Evolutionary conservation across 2,329 filamentous ascomycete species (phyloP).

Genomic region (Aspergillus flavus): DNA sequence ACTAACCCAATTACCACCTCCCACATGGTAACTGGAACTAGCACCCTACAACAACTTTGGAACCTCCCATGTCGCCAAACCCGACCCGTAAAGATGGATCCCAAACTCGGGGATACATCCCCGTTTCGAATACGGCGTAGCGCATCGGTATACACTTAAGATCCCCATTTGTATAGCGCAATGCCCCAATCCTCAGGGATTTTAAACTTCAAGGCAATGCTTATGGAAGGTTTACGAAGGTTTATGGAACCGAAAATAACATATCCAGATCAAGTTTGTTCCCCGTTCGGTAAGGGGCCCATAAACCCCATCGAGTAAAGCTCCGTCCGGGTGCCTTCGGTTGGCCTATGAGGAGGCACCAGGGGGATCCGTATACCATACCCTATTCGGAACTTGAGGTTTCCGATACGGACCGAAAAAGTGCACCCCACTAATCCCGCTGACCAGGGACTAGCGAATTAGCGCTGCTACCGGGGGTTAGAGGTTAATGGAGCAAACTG

Average conservation of each 20-base stretch:
- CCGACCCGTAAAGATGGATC: not conserved
- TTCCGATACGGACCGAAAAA: not conserved
- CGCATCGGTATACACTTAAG: not conserved
- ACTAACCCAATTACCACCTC: not conserved
- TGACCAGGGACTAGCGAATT: slow-evolving; percentile 1
- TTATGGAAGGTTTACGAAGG: not conserved
- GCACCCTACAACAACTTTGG: not conserved
- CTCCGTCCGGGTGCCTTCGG: not conserved
- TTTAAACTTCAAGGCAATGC: not conserved
- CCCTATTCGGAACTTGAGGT: not conserved
- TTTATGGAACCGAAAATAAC: not conserved
- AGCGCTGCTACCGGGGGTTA: slow-evolving; percentile 8
- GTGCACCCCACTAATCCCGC: not conserved
- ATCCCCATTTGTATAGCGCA: not conserved
- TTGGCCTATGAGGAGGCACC: not conserved
- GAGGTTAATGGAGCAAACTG: slow-evolving; percentile 7
- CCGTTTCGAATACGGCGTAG: not conserved
- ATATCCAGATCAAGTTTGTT: not conserved
- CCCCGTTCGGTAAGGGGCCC: not conserved
- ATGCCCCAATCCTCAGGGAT: not conserved
- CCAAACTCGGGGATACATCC: not conserved
- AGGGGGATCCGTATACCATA: not conserved
- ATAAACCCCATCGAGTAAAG: not conserved
- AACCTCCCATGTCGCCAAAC: not conserved
- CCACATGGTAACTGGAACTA: not conserved